Base-by-base conservation (phyloP, 2,329 filamentous ascomycete genomes). In the Monilinia vaccinii-corymbosi region DNA sequence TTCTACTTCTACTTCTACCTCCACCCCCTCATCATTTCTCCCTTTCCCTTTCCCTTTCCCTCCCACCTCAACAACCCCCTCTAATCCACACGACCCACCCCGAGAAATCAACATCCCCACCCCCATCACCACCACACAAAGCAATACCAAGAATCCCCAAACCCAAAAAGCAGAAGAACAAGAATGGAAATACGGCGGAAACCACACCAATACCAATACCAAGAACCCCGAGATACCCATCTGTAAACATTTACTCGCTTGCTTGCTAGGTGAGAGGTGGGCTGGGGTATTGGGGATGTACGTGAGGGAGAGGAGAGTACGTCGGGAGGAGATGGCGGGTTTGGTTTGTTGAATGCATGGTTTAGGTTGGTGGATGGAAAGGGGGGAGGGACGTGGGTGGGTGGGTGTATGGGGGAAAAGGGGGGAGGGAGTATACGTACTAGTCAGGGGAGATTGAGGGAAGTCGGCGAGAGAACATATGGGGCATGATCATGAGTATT, bases 161-260 rank as follows among this genome's bases (percentile, higher is more conserved):
- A n/a, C n/a, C n/a, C n/a, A n/a, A n/a, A n/a, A n/a, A n/a, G n/a
- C n/a, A n/a, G n/a, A n/a, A n/a, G n/a, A n/a, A n/a, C n/a, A n/a
- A n/a, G n/a, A n/a, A n/a, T 71, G 70, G 69, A 65, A 71, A 32
- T 82, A 83, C 65, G 82, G 84, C 0, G 82, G 82, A 14, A 8
- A 1, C 13, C 42, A 45, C 14, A 16, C 10, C 32, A 7, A 36
- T 57, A 77, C 75, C 56, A 56, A 60, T 10, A 53, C 62, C 48
- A 53, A 61, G 2, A 3, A 13, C 28, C 31, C 46, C 4, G 69
- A 65, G 8, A 67, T 80, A 61, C 81, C 84, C 67, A 89, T 74
- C 59, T 99, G 93, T 72, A 97, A 97, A 75, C 93, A 99, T 73
- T 74, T 97, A 6, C 80, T 97, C 18, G 93, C 93, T 1, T 95